phyloP scores from a whole-genome alignment of 2,329 filamentous ascomycete species.

The Acarospora socialis region DNA sequence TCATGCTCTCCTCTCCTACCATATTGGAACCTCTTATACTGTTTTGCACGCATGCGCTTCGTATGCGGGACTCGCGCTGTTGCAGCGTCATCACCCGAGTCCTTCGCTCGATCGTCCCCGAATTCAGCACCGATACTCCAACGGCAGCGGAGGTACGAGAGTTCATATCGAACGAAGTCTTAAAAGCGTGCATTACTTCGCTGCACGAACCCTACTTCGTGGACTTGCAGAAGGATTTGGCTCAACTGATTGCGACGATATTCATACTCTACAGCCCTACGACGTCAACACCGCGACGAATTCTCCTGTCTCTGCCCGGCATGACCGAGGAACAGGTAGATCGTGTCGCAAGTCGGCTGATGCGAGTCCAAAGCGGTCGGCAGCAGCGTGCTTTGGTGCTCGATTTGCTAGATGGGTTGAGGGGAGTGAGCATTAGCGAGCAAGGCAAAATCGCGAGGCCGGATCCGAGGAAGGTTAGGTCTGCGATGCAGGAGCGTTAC shows the following conservation, averaged over 20 bases:
- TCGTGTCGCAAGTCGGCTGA: conserved; percentile 45
- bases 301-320: conserved; percentile 69
- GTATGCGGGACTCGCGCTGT: conserved; percentile 78
- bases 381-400: conserved; percentile 70
- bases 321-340: conserved; percentile 57
- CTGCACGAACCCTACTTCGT: conserved; percentile 95
- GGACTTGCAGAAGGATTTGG: conserved; percentile 85
- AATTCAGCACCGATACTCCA: conserved; percentile 45
- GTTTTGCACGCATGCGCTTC: conserved; percentile 81
- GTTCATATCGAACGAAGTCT: conserved; percentile 76
- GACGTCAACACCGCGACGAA: conserved; percentile 55
- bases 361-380: conserved; percentile 49
- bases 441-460: conserved; percentile 60
- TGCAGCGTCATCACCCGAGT: conserved; percentile 74
- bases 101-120: conserved; percentile 70
- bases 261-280: conserved; percentile 58
- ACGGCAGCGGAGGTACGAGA: conserved; percentile 61
- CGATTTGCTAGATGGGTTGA: conserved; percentile 69
- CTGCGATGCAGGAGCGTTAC: conserved; percentile 28
- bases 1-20: conserved; percentile 62
- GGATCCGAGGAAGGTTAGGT: conserved; percentile 29
- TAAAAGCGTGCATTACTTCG: conserved; percentile 78
- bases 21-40: conserved; percentile 80
- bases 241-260: conserved; percentile 73
- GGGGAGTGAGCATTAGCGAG: conserved; percentile 85